Percentiles rank a stretch among this genome's conserved stretches.
Evolutionary conservation across 1,139 yeast species (phyloP).

Genomic region (Nakaseomyces sp.): DNA sequence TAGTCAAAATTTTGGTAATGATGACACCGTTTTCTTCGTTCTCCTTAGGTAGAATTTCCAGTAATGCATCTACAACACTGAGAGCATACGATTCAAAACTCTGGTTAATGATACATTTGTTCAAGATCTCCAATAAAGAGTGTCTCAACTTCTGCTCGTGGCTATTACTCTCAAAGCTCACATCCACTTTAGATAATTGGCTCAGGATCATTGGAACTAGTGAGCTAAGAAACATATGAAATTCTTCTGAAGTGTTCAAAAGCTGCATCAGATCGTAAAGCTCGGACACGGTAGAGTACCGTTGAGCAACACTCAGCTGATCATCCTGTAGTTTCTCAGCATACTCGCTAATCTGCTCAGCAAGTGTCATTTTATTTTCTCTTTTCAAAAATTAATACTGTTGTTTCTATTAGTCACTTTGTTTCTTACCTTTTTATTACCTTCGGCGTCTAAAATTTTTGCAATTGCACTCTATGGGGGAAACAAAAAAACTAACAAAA

Average conservation of each 20-base stretch:
- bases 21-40: conserved; percentile 94
- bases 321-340: conserved; percentile 29
- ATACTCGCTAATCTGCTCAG: conserved; percentile 31
- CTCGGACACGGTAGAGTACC: conserved; percentile 47
- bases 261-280: conserved; percentile 79
- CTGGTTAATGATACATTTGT: conserved; percentile 76
- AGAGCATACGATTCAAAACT: conserved; percentile 65
- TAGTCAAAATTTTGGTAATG: conserved; percentile 84
- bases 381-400: too few relatives aligned
- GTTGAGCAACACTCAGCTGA: conserved; percentile 16
- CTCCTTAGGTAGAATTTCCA: conserved; percentile 56
- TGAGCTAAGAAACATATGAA: conserved; percentile 56
- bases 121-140: conserved; percentile 68
- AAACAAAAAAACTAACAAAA: too few relatives aligned
- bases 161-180: conserved; percentile 55
- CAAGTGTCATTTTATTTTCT: conserved; percentile 5
- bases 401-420: neutral
- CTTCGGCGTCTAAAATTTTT: neutral
- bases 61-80: conserved; percentile 52
- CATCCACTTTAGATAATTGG: conserved; percentile 58
- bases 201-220: conserved; percentile 55
- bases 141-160: conserved; percentile 70
- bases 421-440: neutral
- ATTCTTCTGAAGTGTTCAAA: conserved; percentile 65
- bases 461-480: too few relatives aligned